Percentiles rank a stretch among this genome's conserved stretches.
Conservation (phyloP, 164 flowering plant species). For the Vitis rupestris region DNA sequence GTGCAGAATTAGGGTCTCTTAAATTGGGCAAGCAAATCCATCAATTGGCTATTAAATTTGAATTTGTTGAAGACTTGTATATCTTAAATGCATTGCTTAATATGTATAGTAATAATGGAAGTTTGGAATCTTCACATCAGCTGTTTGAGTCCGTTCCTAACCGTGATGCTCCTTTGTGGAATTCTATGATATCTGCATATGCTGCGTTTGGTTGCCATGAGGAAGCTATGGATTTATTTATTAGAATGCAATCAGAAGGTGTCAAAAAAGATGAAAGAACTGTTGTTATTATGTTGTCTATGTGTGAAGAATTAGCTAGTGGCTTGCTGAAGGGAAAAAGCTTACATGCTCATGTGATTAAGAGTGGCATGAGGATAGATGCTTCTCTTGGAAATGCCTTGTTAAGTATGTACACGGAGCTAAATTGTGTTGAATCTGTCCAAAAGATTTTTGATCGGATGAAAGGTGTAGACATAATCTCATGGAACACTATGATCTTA, state of each 20-base stretch:
- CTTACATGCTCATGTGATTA: slow-evolving; percentile 44
- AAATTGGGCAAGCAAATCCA: slow-evolving; percentile 45
- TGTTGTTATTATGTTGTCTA: slow-evolving; percentile 30
- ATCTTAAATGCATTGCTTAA: slow-evolving; percentile 42
- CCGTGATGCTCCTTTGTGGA: slow-evolving; percentile 57
- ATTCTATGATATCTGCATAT: slow-evolving; percentile 43
- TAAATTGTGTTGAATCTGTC: slow-evolving; percentile 28
- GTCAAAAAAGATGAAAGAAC: slow-evolving; percentile 33
- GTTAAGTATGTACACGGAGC: slow-evolving; percentile 37
- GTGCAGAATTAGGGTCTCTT: slow-evolving; percentile 30
- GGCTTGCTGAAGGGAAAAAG: slow-evolving; percentile 34
- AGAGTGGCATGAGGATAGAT: slow-evolving; percentile 32
- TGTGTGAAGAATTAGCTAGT: slow-evolving; percentile 26
- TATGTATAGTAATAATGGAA: slow-evolving; percentile 42
- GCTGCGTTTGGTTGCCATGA: slow-evolving; percentile 27
- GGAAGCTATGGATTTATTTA: slow-evolving; percentile 36
- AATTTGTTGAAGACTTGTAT: slow-evolving; percentile 27
- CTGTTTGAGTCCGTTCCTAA: slow-evolving; percentile 28
- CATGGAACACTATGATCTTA: slow-evolving; percentile 49
- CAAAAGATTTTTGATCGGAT: slow-evolving; percentile 28
- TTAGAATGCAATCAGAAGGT: slow-evolving; percentile 30
- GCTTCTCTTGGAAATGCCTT: slow-evolving; percentile 45
- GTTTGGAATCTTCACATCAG: slow-evolving; percentile 28
- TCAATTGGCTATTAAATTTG: slow-evolving; percentile 38
- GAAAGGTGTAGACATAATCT: slow-evolving; percentile 31